These are phyloP conservation scores for Rhizophagus prolifer DNA, from an alignment of 192 early-diverging fungal species.

Conservation along the genomic window DNA sequence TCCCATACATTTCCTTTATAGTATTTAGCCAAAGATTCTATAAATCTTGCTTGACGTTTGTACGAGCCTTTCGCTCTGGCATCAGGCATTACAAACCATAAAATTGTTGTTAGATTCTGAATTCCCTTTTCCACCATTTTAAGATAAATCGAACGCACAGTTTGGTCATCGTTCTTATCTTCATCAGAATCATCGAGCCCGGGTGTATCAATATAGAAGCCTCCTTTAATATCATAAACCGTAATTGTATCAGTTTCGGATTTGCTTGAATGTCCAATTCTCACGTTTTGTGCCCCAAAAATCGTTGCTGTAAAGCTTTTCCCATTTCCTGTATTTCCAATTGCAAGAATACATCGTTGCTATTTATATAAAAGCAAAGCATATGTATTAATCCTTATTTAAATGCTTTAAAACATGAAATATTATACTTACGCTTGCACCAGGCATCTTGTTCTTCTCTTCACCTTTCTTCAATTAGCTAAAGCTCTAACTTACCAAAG, in stretches of 20 bases:
- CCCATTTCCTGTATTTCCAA: constrained; percentile 2
- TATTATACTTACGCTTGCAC: neutral
- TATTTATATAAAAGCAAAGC: no score
- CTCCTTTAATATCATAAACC: constrained; percentile 3
- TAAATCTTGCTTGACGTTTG: constrained; percentile 20
- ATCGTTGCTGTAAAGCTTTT: constrained; percentile 31
- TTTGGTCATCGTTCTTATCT: constrained; percentile 13
- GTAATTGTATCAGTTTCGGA: constrained; percentile 9
- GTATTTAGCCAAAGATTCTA: constrained; percentile 14
- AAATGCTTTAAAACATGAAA: neutral
- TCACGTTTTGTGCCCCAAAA: constrained; percentile 19
- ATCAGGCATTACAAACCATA: constrained; percentile 11
- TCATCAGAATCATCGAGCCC: constrained; percentile 23
- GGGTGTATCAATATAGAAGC: constrained; percentile 26
- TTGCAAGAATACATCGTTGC: constrained; percentile 6
- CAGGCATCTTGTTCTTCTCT: no score
- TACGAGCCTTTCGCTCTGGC: neutral
- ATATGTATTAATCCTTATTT: neutral
- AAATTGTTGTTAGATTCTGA: constrained; percentile 6
- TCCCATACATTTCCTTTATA: constrained; percentile 27
- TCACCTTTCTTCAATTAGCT: no score
- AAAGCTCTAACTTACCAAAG: no score
- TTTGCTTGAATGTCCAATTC: constrained; percentile 3
- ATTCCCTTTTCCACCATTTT: neutral
- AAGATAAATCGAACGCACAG: constrained; percentile 4